Base-by-base conservation (phyloP, 2,329 filamentous ascomycete genomes). In the Neocatenulostroma microsporum region DNA sequence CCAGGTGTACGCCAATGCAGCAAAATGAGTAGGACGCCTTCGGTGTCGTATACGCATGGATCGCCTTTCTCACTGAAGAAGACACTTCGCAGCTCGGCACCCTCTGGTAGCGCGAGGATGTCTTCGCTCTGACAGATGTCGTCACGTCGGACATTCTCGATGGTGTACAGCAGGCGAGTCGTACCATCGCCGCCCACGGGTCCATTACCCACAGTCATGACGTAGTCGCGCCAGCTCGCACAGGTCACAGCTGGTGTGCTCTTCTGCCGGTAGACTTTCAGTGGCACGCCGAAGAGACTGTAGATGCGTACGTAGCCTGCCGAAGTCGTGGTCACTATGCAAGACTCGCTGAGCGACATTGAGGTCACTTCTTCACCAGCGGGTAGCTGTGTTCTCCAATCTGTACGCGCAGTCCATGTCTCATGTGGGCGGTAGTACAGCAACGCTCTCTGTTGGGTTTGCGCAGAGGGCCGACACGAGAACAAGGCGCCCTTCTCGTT, bases 371-470 rank as follows among this genome's bases (percentile, higher is more conserved):
- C 74, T 62, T 98, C 91, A n/a, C 86, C 86, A 21, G 74, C 73
- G 0, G 91, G 91, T n/a, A 98, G 64, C 46, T 82, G 72, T 0
- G 83, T 94, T 33, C 85, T 79, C 87, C 89, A 96, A 62, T 98
- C 91, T 14, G 78, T 76, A 34, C 91, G 75, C 33, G 84, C 75
- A 2, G 88, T 95, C 91, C 91, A 98, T 1, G 85, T 93, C 64
- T 98, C 89, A 56, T 98, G 91, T 0, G 93, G 91, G 5, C 91
- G 78, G 62, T 96, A 98, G 62, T 94, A 95, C n/a, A 98, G 77
- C 21, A 79, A 81, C 3, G 89, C 84, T 2, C 84, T 79, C 40
- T 79, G 76, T 4, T 37, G 14, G 5, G 30, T 38, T 6, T 67
- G 69, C 21, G 77, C 73, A 7, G 63, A 62, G 1, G 85, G 78